These are phyloP conservation scores for Blastocladiella britannica DNA, from an alignment of 192 early-diverging fungal species.

Conservation along the genomic window DNA sequence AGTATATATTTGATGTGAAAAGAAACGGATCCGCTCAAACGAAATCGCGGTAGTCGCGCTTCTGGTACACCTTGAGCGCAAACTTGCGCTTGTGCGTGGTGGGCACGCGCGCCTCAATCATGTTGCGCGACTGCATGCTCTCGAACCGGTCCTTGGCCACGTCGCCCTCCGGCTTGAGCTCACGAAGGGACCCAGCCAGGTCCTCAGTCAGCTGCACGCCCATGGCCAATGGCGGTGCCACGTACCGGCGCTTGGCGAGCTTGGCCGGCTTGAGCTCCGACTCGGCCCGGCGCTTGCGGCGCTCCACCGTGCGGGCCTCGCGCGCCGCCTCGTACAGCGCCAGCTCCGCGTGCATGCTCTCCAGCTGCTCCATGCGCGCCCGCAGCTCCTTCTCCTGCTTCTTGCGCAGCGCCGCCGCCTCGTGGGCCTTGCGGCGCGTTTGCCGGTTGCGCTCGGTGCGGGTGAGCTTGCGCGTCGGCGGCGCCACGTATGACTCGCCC, in stretches of 20 bases:
- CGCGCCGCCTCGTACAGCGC: background rate
- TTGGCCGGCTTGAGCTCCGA: background rate
- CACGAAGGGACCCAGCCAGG: conserved; percentile 1
- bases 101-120: conserved; percentile 1
- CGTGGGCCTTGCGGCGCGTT: background rate
- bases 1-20: no score
- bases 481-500: background rate
- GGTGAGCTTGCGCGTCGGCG: background rate
- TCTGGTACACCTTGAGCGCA: conserved; percentile 2
- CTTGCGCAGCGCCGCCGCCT: background rate
- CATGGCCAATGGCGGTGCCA: background rate
- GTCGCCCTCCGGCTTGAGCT: conserved; percentile 3
- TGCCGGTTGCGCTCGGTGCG: background rate
- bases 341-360: background rate
- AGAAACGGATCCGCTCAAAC: no score
- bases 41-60: conserved; percentile 1
- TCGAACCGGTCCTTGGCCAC: conserved; percentile 2
- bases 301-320: background rate
- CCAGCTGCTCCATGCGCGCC: background rate
- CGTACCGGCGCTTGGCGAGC: background rate
- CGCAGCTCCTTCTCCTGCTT: background rate
- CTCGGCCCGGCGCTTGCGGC: background rate
- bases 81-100: background rate
- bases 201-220: conserved; percentile 5
- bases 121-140: conserved; percentile 1